Evolutionary conservation across 805 yeast genomes (phyloP).

Genomic region (Kodamaea laetipori): DNA sequence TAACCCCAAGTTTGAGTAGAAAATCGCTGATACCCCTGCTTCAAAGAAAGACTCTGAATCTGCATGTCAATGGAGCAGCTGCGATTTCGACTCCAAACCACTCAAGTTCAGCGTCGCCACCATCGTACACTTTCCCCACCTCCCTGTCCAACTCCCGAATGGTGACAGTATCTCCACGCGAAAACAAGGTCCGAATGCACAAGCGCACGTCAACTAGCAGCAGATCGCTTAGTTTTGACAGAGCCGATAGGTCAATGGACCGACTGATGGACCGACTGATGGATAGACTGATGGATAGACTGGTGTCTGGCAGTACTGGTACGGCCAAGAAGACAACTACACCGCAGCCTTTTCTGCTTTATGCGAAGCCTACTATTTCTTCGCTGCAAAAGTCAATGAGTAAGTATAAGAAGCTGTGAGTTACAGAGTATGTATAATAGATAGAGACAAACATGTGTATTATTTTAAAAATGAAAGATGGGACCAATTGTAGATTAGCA

Average conservation of each 20-base stretch:
- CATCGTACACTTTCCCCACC: constrained; percentile 10
- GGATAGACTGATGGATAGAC: constrained; percentile 6
- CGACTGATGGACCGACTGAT: constrained; percentile 5
- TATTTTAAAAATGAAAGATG: no score
- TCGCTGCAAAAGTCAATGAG: constrained; percentile 31
- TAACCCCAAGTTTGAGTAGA: constrained; percentile 1
- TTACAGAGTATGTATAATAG: background rate
- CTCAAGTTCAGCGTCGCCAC: background rate
- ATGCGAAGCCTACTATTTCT: constrained; percentile 41
- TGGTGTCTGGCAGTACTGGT: constrained; percentile 3
- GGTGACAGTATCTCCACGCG: constrained; percentile 4
- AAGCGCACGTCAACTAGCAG: background rate
- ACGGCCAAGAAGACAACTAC: constrained; percentile 2
- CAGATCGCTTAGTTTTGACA: constrained; percentile 3
- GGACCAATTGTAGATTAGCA: no score
- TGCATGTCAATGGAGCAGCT: constrained; percentile 15
- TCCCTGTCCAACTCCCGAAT: constrained; percentile 9
- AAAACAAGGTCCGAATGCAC: background rate
- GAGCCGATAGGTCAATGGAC: constrained; percentile 8
- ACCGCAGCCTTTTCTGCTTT: constrained; percentile 8
- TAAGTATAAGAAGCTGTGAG: constrained; percentile 17
- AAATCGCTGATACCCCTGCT: constrained; percentile 11
- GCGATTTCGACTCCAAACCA: constrained; percentile 9
- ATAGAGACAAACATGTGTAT: no score
- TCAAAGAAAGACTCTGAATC: constrained; percentile 21